Conservation (phyloP, 2,329 filamentous ascomycete species). For the Trichoderma oligosporum region DNA sequence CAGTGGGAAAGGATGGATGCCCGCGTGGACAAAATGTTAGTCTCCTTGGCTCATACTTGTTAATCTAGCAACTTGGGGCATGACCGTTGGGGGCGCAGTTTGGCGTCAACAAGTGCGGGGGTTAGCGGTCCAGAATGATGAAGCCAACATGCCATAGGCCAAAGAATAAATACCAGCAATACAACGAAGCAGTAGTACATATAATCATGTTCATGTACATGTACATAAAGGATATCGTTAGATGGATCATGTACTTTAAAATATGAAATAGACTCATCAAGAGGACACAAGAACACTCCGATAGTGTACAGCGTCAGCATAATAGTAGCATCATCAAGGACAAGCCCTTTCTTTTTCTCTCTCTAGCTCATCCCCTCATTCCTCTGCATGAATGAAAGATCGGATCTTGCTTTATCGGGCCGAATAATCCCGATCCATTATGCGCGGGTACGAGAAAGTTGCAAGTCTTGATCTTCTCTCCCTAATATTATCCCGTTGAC, state of each 20-base stretch:
- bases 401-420: slow-evolving; percentile 12
- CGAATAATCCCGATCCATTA: not conserved
- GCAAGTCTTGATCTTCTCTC: not conserved
- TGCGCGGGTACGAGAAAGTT: not conserved
- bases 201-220: no score
- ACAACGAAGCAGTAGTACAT: no score
- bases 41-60: not conserved
- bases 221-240: not conserved
- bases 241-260: not conserved
- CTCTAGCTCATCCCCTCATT: no score
- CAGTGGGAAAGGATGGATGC: slow-evolving; percentile 9
- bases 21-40: slow-evolving; percentile 15
- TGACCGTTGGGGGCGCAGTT: slow-evolving; percentile 1
- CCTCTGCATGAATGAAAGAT: not conserved
- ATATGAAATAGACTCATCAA: not conserved
- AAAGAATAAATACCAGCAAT: no score
- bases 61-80: slow-evolving; percentile 4
- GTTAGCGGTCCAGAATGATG: slow-evolving; percentile 17
- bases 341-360: not conserved
- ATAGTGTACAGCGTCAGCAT: not conserved
- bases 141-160: slow-evolving; percentile 2
- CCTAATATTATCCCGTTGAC: not conserved
- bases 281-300: not conserved
- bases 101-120: slow-evolving; percentile 13
- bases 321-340: not conserved